Percentiles rank a stretch among this genome's conserved stretches.
These are phyloP conservation scores for Lipomyces yarrowii DNA, from an alignment of 1,139 yeast genomes.

Conservation along the genomic window DNA sequence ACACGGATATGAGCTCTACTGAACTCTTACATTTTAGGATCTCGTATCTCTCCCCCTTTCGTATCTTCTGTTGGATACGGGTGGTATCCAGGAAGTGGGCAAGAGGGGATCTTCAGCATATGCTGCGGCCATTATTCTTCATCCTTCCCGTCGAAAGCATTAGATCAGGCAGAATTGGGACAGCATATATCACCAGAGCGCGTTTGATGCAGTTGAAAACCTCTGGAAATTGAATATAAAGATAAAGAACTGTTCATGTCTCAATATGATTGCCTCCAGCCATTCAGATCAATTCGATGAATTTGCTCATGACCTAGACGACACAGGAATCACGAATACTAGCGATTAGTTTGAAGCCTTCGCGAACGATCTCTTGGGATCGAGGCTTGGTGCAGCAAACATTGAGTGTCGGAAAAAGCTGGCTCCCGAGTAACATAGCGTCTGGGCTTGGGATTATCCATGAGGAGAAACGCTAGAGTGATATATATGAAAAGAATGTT, in stretches of 20 bases:
- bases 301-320: not conserved
- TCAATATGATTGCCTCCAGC: not conserved
- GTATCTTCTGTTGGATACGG: not conserved
- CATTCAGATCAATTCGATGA: not conserved
- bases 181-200: not conserved
- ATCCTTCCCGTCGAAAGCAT: too few relatives aligned
- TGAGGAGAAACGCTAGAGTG: not conserved
- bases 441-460: not conserved
- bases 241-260: not conserved
- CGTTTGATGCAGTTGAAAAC: conserved; percentile 1
- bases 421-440: not conserved
- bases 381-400: not conserved
- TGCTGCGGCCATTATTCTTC: too few relatives aligned
- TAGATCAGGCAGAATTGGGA: too few relatives aligned
- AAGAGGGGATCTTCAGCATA: not conserved
- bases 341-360: conserved; percentile 1
- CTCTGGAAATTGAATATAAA: conserved; percentile 2
- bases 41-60: not conserved
- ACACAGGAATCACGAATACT: not conserved
- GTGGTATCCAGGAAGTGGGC: not conserved
- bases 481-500: too few relatives aligned
- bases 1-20: not conserved
- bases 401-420: not conserved
- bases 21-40: not conserved
- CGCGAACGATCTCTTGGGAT: not conserved